Evolutionary conservation across 2,329 filamentous ascomycete species (phyloP), one percentile per base, ranked within the genome.

Genomic region (Davidsoniella australis): DNA sequence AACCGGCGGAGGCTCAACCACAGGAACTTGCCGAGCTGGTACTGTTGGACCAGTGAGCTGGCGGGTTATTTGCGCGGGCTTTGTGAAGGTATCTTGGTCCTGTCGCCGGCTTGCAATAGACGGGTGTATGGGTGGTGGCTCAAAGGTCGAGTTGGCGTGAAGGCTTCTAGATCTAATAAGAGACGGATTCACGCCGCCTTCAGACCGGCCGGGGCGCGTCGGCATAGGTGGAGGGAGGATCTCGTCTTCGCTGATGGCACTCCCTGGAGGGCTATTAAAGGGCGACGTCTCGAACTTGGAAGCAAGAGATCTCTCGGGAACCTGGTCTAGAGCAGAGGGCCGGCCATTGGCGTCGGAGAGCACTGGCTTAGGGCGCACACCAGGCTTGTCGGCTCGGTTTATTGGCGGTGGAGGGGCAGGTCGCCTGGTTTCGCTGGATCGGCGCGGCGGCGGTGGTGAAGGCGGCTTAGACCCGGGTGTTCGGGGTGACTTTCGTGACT

Each of bases 201-300:
- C 40, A 9, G 47, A 45, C 6, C 47, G 51, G 18, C 39, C 41
- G 14, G 52, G 54, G 17, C 54, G 42, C 8, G 57, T 47, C 9
- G 63, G 60, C 16, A 58, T 59, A 16, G 58, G 50, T 9, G 62
- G 57, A 17, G 61, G 58, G 41, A 62, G 58, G 16, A 56, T 7
- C 18, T 54, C 46, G 44, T 54, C 44, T 59, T 61, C 0, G 56
- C 54, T 42, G 26, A 23, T 36, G 4, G 76, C 74, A 59, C 82
- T 89, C 56, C 78, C 80, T 0, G 88, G 86, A 16, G 87, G 87
- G 36, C 86, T 94, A 58, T 72, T 87, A 60, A 95, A 94, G 0
- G 89, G 88, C 1, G 89, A 94, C 0, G 78, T 60, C 58, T 68
- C 65, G 53, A 36, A 23, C 20, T 68, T 62, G 12, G 29, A 33